Conservation (phyloP, 1,284 basidiomycete genomes). For the Boletus mariae region DNA sequence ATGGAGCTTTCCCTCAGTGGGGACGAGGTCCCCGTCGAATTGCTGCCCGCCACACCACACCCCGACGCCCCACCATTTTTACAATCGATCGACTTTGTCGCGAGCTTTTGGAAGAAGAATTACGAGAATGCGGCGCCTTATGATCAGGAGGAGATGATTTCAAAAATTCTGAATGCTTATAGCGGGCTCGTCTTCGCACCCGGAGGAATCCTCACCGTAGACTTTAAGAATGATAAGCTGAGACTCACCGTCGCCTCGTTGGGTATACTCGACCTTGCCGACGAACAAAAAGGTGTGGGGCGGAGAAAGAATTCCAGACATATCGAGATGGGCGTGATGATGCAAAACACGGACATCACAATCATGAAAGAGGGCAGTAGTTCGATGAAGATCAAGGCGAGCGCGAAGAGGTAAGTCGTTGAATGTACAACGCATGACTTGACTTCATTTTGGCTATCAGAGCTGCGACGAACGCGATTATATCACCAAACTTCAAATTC, state of each 20-base stretch:
- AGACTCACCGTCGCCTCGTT: slow-evolving; percentile 72
- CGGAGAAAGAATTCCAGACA: slow-evolving; percentile 26
- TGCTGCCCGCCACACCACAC: slow-evolving; percentile 55
- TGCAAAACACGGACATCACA: slow-evolving; percentile 88
- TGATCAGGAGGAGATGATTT: slow-evolving; percentile 82
- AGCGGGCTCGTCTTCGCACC: slow-evolving; percentile 66
- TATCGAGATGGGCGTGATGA: slow-evolving; percentile 70
- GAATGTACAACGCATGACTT: background rate
- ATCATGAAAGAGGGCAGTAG: slow-evolving; percentile 83
- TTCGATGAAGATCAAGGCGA: slow-evolving; percentile 88
- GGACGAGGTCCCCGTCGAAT: slow-evolving; percentile 70
- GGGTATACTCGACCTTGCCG: slow-evolving; percentile 64
- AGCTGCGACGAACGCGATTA: slow-evolving; percentile 90
- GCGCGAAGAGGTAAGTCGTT: slow-evolving; percentile 73
- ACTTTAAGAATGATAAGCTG: slow-evolving; percentile 87
- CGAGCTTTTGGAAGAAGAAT: slow-evolving; percentile 67
- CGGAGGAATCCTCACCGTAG: slow-evolving; percentile 80
- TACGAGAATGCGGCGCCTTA: slow-evolving; percentile 70
- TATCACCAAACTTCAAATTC: slow-evolving; percentile 99
- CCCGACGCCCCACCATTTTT: slow-evolving; percentile 67
- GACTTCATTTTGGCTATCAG: slow-evolving; percentile 37
- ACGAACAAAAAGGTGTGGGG: slow-evolving; percentile 45
- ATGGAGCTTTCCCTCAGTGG: slow-evolving; percentile 77
- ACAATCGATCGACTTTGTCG: slow-evolving; percentile 74
- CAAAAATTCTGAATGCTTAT: slow-evolving; percentile 69